Evolutionary conservation across 805 yeast genomes (phyloP), one percentile per base, ranked within the genome.

Genomic region (Metschnikowia dekortorum): DNA sequence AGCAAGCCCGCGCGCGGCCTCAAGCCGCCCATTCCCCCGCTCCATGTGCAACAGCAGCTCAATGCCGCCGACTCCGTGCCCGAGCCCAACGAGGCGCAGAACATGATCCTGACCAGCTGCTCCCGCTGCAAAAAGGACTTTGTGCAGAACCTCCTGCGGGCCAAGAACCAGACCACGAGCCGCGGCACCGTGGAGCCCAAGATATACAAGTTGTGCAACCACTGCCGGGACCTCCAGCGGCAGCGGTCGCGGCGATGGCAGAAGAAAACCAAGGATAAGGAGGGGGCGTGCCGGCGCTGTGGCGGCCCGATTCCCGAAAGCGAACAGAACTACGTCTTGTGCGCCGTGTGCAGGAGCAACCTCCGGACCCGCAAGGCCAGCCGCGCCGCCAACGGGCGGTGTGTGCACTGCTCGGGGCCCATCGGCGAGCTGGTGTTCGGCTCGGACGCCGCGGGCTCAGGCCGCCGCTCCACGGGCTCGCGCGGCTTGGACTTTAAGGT

Each of bases 391-490:
- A 77, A 74, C 55, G 88, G 89, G 0, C 77, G 76, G 57, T 84
- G 89, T 66, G 85, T 84, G 13, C 88, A 84, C 60, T 84, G 89
- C 53, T 72, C 83, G 1, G 86, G 87, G 2, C 82, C 83, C 7
- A 62, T 74, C 6, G 74, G 71, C 49, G 69, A 76, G 1, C 68
- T 71, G 48, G 69, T 72, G 30, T 64, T 70, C 31, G 61, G 67
- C 13, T 66, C 62, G 28, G 69, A 66, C 0, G 16, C 9, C 16
- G 18, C 8, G 7, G 6, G 2, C 31, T 52, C 48, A 7, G 54
- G 47, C 28, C 58, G 60, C 50, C 64, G 62, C 35, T 59, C 63
- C 38, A 51, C 58, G 34, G 59, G 55, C 35, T 26, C 53, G 34
- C 47, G 64, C 61, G 16, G 33, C 13, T 53, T 53, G 29, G 72